A percentile compares a stretch with the other conserved stretches of the same genome.
Evolutionary conservation across 78 protist species (phyloP).

Genomic region (Dictyostelium firmibasis): DNA sequence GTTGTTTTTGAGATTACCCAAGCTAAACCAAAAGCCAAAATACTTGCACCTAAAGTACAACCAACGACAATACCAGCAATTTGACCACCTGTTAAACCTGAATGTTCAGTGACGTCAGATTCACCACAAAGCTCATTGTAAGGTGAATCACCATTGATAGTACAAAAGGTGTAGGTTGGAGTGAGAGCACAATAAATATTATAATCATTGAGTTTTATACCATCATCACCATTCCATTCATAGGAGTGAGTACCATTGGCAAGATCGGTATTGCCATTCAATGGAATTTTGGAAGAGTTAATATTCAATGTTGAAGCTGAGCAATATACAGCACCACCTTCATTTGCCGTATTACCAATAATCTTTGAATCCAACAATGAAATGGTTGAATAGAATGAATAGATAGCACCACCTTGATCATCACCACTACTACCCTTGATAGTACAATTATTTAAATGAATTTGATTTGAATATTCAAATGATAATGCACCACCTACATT

Average conservation of each 20-base stretch:
- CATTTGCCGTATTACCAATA: neutral
- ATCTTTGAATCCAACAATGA: neutral
- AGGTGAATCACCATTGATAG: neutral
- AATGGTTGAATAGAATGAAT: neutral
- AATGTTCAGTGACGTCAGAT: neutral
- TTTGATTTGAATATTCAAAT: neutral
- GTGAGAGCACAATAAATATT: conserved; percentile 23
- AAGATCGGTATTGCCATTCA: conserved; percentile 8
- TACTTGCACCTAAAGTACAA: neutral
- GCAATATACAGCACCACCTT: conserved; percentile 47
- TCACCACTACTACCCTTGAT: neutral
- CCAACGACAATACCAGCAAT: conserved; percentile 39
- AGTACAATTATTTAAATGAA: neutral
- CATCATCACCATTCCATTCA: neutral
- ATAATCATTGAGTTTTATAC: neutral
- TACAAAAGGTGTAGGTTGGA: conserved; percentile 39
- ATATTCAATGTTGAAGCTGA: neutral
- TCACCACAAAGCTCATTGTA: conserved; percentile 39
- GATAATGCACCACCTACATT: conserved; percentile 11
- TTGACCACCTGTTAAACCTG: neutral
- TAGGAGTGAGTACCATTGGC: neutral
- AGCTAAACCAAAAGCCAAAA: conserved; percentile 32
- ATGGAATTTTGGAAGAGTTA: neutral
- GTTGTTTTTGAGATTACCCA: neutral
- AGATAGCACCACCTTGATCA: conserved; percentile 49